Conservation (phyloP, 169 alveolate genomes). For the Blepharisma undulans region DNA sequence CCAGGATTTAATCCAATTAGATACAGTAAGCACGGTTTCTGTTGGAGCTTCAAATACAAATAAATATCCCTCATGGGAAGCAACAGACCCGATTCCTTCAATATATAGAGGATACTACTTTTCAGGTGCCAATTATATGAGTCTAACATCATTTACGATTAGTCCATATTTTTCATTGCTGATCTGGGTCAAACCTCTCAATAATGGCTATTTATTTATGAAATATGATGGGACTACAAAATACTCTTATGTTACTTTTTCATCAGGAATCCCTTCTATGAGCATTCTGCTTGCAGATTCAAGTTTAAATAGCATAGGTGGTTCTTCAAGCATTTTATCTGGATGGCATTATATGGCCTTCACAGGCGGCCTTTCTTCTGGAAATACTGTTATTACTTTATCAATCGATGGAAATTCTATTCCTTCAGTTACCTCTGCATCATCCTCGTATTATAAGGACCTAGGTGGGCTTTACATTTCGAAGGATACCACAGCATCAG, state of each 20-base stretch:
- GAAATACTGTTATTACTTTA: too few species aligned
- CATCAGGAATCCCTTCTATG: too few species aligned
- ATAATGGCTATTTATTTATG: neutral
- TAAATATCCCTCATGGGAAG: neutral
- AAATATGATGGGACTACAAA: neutral
- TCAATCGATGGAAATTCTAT: too few species aligned
- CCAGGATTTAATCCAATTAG: neutral
- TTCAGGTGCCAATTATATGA: neutral
- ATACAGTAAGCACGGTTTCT: neutral
- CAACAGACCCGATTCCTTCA: conserved; percentile 3
- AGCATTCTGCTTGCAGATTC: too few species aligned
- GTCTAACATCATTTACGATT: neutral
- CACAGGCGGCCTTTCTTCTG: too few species aligned
- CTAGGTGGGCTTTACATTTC: too few species aligned
- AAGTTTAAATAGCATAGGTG: too few species aligned
- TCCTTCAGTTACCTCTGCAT: too few species aligned
- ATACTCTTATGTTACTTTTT: neutral
- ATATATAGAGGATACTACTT: conserved; percentile 12
- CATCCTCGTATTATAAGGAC: too few species aligned
- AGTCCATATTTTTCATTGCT: neutral
- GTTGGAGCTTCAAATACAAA: neutral
- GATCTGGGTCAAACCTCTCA: neutral
- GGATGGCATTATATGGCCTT: too few species aligned
- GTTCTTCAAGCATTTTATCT: too few species aligned
- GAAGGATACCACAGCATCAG: too few species aligned